Conservation (phyloP, 1,284 basidiomycete genomes). For the Apiotrichum veenhuisii region DNA sequence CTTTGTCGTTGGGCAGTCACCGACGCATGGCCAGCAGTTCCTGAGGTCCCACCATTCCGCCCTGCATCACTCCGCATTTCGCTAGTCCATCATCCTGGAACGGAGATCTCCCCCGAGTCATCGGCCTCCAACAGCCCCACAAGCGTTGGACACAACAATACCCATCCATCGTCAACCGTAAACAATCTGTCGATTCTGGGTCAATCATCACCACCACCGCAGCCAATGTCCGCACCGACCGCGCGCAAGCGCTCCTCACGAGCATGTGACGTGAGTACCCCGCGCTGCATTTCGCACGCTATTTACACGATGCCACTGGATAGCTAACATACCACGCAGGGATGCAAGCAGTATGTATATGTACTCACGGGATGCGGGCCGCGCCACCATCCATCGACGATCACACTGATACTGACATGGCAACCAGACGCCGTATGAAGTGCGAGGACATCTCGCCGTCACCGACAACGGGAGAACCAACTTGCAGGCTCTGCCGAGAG, state of each 20-base stretch:
- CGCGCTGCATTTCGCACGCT: not conserved
- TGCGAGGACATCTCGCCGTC: constrained; percentile 22
- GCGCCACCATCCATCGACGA: too few species aligned
- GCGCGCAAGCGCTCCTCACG: constrained; percentile 21
- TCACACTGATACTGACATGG: not conserved
- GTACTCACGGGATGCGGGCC: too few species aligned
- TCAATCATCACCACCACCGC: not conserved
- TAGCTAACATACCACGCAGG: constrained; percentile 11
- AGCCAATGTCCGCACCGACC: not conserved
- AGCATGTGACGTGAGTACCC: constrained; percentile 26
- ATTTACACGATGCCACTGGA: not conserved
- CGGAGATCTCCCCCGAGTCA: too few species aligned
- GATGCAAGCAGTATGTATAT: constrained; percentile 18
- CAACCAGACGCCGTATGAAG: constrained; percentile 28
- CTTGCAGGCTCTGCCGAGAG: constrained; percentile 29
- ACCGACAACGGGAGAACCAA: constrained; percentile 8
- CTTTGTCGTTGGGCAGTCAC: too few species aligned
- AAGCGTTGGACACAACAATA: too few species aligned
- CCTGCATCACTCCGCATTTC: too few species aligned
- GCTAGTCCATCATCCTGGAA: too few species aligned
- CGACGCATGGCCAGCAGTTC: too few species aligned
- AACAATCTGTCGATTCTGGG: too few species aligned
- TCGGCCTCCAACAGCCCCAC: too few species aligned
- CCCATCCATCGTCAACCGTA: too few species aligned
- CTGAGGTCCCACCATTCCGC: too few species aligned